A percentile compares a stretch with the other conserved stretches of the same genome.
phyloP scores from a whole-genome alignment of 2,329 filamentous ascomycete species.

The Clarireedia paspali region DNA sequence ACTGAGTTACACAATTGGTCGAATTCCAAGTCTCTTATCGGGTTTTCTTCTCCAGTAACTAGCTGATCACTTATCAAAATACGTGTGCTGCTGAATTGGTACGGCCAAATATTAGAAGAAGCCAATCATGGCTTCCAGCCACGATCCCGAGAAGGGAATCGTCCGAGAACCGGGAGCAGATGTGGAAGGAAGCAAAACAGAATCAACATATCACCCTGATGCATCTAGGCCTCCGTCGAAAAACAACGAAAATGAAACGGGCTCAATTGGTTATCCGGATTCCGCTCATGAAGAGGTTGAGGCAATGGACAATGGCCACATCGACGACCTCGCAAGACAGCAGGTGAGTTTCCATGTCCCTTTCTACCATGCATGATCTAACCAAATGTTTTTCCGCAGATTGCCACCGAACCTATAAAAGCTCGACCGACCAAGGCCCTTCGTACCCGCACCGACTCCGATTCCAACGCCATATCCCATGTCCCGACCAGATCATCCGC shows the following conservation, averaged over 20 bases:
- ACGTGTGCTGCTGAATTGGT: too few species aligned
- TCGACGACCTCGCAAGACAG: slow-evolving; percentile 21
- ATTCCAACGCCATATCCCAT: background rate
- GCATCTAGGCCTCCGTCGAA: slow-evolving; percentile 11
- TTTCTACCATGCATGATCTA: background rate
- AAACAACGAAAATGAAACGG: slow-evolving; percentile 6
- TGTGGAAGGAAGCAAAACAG: slow-evolving; percentile 11
- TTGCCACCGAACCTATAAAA: slow-evolving; percentile 5
- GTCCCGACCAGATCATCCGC: slow-evolving; percentile 14
- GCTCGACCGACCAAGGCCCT: background rate
- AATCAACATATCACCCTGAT: slow-evolving; percentile 17
- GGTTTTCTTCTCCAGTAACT: too few species aligned
- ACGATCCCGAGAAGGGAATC: slow-evolving; percentile 13
- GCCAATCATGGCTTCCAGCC: slow-evolving; percentile 12
- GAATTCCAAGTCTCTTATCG: too few species aligned
- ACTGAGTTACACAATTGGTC: too few species aligned
- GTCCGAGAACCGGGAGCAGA: slow-evolving; percentile 11
- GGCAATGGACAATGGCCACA: slow-evolving; percentile 22
- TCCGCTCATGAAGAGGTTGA: slow-evolving; percentile 24
- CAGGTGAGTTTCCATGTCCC: slow-evolving; percentile 9
- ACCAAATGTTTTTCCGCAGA: slow-evolving; percentile 9
- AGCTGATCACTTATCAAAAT: too few species aligned
- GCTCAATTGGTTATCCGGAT: slow-evolving; percentile 19
- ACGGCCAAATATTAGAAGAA: background rate
- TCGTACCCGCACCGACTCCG: background rate